Percentiles rank a stretch among this genome's conserved stretches.
These are phyloP conservation scores for Colletotrichum melonis DNA, from an alignment of 2,329 filamentous ascomycete species.

Conservation along the genomic window DNA sequence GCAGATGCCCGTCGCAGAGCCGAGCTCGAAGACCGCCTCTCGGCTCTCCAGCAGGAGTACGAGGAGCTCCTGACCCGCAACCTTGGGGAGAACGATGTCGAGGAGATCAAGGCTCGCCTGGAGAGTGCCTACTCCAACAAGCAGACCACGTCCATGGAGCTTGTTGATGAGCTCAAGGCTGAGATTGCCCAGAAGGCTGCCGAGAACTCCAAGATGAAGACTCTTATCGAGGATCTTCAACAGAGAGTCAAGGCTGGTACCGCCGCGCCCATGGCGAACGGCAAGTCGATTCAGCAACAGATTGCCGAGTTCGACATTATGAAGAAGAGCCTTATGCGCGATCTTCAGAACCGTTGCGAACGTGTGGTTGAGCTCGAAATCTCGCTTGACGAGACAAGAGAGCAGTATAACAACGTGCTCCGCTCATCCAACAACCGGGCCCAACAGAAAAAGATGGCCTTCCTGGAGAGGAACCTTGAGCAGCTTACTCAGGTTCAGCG, in stretches of 20 bases:
- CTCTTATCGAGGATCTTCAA: slow-evolving; percentile 84
- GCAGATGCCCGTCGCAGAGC: slow-evolving; percentile 75
- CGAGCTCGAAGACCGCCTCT: slow-evolving; percentile 82
- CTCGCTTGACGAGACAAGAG: slow-evolving; percentile 93
- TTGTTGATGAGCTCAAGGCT: slow-evolving; percentile 80
- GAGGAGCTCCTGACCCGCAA: slow-evolving; percentile 85
- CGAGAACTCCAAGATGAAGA: slow-evolving; percentile 85
- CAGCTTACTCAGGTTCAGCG: slow-evolving; percentile 97
- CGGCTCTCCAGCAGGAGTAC: slow-evolving; percentile 82
- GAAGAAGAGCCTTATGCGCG: slow-evolving; percentile 99
- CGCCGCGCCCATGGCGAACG: slow-evolving; percentile 73
- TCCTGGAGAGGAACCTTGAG: slow-evolving; percentile 97
- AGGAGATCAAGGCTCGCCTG: slow-evolving; percentile 84
- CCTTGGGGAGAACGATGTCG: slow-evolving; percentile 80
- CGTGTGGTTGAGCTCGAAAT: slow-evolving; percentile 98
- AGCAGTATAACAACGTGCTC: slow-evolving; percentile 99
- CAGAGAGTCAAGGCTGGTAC: slow-evolving; percentile 74
- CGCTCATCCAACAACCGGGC: slow-evolving; percentile 97
- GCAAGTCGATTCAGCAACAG: slow-evolving; percentile 96
- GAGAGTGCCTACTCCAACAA: slow-evolving; percentile 82
- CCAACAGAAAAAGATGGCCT: slow-evolving; percentile 99
- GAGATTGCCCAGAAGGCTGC: slow-evolving; percentile 82
- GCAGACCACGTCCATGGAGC: slow-evolving; percentile 77
- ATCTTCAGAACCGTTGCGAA: slow-evolving; percentile 98
- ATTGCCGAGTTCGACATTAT: slow-evolving; percentile 99